Base-by-base conservation (phyloP, 2,329 filamentous ascomycete genomes). In the Apiospora hydei region DNA sequence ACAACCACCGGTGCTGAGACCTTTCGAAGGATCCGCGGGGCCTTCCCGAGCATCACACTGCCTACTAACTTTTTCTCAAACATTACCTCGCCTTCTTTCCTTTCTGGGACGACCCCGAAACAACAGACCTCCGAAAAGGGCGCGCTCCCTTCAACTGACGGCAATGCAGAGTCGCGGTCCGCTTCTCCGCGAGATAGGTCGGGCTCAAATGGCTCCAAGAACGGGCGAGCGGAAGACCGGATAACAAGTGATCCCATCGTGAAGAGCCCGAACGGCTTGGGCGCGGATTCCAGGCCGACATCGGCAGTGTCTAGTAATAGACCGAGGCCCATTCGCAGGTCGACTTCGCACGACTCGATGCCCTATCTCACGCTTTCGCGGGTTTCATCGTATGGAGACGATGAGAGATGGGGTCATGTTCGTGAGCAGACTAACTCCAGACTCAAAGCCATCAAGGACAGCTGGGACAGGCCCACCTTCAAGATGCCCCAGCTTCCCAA, bases 391-490 rank as follows among this genome's bases (percentile, higher is more conserved):
- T 87, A 97, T 0, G 95, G 95, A 1, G 94, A 98, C 78, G 94
- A 96, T 77, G 90, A 90, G 51, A 88, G 92, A 64, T 98, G 96
- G 81, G 89, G 93, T 69, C 87, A 96, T 81, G 90, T 97, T 16
- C 90, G 91, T 61, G 93, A 94, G 73, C 94, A 96, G 84, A 92
- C 96, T 75, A 98, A 98, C 78, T 94, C 93, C 76, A 89, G 96
- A 57, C 87, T 96, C 78, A 97, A 97, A 83, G 96, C 96, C 5
- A 93, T 98, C 80, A 93, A 91, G 78, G 95, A 98, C 80, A 97
- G 93, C 78, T 90, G 94, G 79, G 95, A 98, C 77, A 84, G 88
- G 53, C 93, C 95, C 2, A 94, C 91, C 71, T 92, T 95, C 82
- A 94, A 91, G 78, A 87, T 94, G 78, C 89, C 89, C 1, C 87